Evolutionary conservation across 2,329 filamentous ascomycete species (phyloP).

Genomic region (Teratosphaeria viscida): DNA sequence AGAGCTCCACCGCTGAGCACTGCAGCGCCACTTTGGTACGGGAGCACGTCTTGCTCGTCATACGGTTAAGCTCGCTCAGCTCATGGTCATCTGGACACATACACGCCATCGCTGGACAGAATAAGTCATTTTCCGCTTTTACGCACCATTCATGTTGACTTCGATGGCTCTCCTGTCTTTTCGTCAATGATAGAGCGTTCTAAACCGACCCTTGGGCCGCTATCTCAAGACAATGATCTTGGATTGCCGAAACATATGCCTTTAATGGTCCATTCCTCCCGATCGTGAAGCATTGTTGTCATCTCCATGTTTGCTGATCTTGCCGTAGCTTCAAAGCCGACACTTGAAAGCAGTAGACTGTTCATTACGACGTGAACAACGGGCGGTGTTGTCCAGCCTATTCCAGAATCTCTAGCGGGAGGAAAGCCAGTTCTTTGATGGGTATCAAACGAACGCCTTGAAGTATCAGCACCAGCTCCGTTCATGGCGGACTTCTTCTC

Average conservation of each 20-base stretch:
- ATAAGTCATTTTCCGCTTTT: neutral
- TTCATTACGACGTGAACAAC: neutral
- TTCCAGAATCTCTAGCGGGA: neutral
- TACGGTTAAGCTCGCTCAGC: neutral
- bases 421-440: neutral
- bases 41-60: neutral
- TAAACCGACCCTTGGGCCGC: neutral
- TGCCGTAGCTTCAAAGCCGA: neutral
- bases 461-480: neutral
- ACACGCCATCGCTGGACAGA: too few relatives aligned
- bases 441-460: neutral
- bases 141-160: neutral
- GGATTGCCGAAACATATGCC: neutral
- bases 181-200: neutral
- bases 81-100: neutral
- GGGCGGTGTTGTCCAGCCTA: neutral
- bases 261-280: neutral
- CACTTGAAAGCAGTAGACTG: neutral
- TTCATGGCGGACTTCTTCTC: neutral
- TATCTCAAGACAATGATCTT: neutral
- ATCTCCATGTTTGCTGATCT: neutral
- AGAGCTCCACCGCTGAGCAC: neutral
- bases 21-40: neutral
- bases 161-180: neutral
- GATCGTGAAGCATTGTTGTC: neutral